These are phyloP conservation scores for Meyerozyma carpophila DNA, from an alignment of 1,139 yeast species.

Conservation along the genomic window DNA sequence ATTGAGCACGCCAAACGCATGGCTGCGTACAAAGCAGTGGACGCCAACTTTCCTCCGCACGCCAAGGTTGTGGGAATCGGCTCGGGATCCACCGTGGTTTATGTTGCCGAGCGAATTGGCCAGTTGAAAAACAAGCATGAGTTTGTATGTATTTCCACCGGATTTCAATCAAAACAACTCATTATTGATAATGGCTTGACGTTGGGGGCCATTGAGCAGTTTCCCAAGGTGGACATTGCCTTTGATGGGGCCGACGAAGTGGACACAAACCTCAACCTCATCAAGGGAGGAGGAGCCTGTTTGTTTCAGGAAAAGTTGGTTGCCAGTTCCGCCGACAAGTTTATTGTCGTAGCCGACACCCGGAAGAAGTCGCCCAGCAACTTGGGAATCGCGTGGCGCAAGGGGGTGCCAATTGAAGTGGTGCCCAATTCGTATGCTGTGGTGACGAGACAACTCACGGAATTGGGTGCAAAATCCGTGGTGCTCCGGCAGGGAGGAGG, in stretches of 20 bases:
- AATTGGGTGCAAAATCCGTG: slow-evolving; percentile 63
- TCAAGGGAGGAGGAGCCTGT: slow-evolving; percentile 99
- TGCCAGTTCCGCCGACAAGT: slow-evolving; percentile 71
- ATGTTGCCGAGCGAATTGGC: slow-evolving; percentile 91
- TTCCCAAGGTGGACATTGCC: slow-evolving; percentile 76
- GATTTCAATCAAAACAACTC: slow-evolving; percentile 88
- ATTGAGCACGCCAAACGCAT: slow-evolving; percentile 70
- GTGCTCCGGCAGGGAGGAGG: slow-evolving; percentile 78
- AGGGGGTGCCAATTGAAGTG: slow-evolving; percentile 94
- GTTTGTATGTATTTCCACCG: slow-evolving; percentile 87
- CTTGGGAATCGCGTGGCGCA: slow-evolving; percentile 78
- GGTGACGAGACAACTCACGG: slow-evolving; percentile 56
- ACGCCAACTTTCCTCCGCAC: slow-evolving; percentile 67
- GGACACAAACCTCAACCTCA: slow-evolving; percentile 71
- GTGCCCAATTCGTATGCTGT: slow-evolving; percentile 85
- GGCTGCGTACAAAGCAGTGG: slow-evolving; percentile 92
- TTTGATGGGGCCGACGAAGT: slow-evolving; percentile 99
- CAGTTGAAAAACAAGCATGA: slow-evolving; percentile 53
- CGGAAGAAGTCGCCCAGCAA: slow-evolving; percentile 63
- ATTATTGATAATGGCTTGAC: slow-evolving; percentile 76
- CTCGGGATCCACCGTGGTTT: slow-evolving; percentile 93
- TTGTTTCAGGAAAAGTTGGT: slow-evolving; percentile 94
- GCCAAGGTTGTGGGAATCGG: slow-evolving; percentile 90
- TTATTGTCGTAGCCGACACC: slow-evolving; percentile 88
- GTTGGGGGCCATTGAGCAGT: slow-evolving; percentile 80